Evolutionary conservation across 768 basidiomycete species (phyloP), one percentile per base, ranked within the genome.

Genomic region (Mycena indigotica): DNA sequence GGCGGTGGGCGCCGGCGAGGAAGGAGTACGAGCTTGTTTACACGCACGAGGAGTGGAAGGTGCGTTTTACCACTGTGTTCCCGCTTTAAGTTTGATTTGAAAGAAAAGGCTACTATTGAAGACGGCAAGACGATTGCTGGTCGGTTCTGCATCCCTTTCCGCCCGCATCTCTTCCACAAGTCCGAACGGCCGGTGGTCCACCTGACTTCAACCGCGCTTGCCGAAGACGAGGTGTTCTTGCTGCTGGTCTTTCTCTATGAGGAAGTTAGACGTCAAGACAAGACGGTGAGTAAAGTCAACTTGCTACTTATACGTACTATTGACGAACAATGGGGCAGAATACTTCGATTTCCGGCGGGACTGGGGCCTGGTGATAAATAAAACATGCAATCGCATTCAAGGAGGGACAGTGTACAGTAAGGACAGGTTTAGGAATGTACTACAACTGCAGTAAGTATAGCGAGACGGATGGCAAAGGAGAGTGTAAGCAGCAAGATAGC

Each of bases 161-260:
- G 81, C 21, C 80, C 80, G 4, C 78, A 78, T 51, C 68, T 84
- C 2, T 81, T 83, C 62, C 70, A 69, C 28, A 80, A 81, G 60
- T 52, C 69, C 8, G 71, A 75, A 46, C 76, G 78, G 0, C 62
- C 78, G 2, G 66, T 70, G 0, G 56, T 84, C 28, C 69, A 76
- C 29, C 64, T 83, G 17, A 73, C 70, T 26, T 65, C 72, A 19
- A 66, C 65, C 10, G 78, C 79, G 2, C 64, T 82, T 28, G 66
- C 69, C 15, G 74, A 72, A 12, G 75, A 76, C 44, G 75, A 76
- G 52, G 69, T 76, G 15, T 75, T 76, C 45, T 58, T 75, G 61
- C 64, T 76, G 15, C 53, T 76, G 48, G 61, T 68, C 2, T 69
- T 76, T n/a, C 68, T 76, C 25, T 75, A 75, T 51, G 70, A 67